Base-by-base conservation (phyloP, 306 rosid species). In the Datisca glomerata region DNA sequence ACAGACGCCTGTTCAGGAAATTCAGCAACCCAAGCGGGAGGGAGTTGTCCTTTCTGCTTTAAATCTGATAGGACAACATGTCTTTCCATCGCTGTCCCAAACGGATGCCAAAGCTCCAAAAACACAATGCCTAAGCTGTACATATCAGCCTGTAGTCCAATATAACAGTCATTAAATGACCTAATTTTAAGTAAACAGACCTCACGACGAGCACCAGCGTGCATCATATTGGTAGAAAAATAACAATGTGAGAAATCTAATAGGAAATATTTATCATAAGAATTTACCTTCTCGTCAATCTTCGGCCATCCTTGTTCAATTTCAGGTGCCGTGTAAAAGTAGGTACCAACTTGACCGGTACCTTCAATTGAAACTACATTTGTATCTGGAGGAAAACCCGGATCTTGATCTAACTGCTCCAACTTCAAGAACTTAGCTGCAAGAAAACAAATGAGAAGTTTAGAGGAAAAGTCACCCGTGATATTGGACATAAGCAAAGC, bases 271-370 rank as follows among this genome's bases (percentile, higher is more conserved):
- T 43, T 20, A 19, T 37, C 13, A 43, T n/a, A 47, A n/a, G 24
- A 35, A 49, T 42, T 38, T 36, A 80, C 96, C 82, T 83, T 87
- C 72, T 87, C 97, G 69, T 87, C 94, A 65, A 87, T 87, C 73
- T 87, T 87, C 7, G 93, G 97, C 97, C 97, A 87, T 56, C 85
- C 83, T 63, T 87, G 97, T 63, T 87, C 97, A 79, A 87, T 87
- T 76, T 87, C 97, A 46, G 97, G 97, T 46, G 94, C 97, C 41
- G 93, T 87, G 64, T 87, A 87, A 70, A 83, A 83, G 64, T 83
- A 79, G 27, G 97, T 83, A 43, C 97, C 97, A 43, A 87, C 86
- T 74, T 79, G 94, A 66, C 97, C 97, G 25, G 97, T 87, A 59
- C 94, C 93, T 69, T 83, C 97, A 51, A 69, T 48, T 52, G 97